phyloP scores from a whole-genome alignment of 352 stramenopile species.

The Globisporangium recalcitrans region DNA sequence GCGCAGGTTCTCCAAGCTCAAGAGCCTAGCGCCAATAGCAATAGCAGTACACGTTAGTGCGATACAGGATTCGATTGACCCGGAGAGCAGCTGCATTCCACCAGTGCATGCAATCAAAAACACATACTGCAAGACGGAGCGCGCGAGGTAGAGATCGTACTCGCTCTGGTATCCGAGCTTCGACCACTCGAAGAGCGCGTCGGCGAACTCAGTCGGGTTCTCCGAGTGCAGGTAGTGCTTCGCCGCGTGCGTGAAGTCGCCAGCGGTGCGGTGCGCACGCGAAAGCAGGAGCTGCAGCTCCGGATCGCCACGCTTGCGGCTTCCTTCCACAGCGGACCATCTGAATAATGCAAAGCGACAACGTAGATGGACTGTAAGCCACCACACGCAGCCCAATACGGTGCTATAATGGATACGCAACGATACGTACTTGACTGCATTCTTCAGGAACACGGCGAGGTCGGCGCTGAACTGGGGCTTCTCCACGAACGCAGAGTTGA shows the following conservation, averaged over 20 bases:
- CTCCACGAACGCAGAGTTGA: constrained; percentile 48
- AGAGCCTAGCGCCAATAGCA: constrained; percentile 33
- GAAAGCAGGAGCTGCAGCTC: constrained; percentile 70
- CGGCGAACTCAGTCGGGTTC: constrained; percentile 58
- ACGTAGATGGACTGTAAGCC: not conserved
- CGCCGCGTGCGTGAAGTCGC: constrained; percentile 55
- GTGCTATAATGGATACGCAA: not conserved
- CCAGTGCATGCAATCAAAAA: not conserved
- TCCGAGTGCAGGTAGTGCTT: constrained; percentile 83
- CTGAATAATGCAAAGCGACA: constrained; percentile 14
- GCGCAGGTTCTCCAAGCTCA: constrained; percentile 82
- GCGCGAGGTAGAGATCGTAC: constrained; percentile 72
- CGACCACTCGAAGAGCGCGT: constrained; percentile 73
- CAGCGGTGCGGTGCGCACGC: constrained; percentile 42
- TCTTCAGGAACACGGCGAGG: constrained; percentile 63
- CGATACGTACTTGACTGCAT: constrained; percentile 64
- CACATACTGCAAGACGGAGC: constrained; percentile 74
- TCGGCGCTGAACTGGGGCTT: constrained; percentile 73
- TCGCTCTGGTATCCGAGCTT: constrained; percentile 73
- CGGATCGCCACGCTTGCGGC: constrained; percentile 68
- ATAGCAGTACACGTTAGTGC: not conserved
- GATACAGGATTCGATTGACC: not conserved
- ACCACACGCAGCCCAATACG: not conserved
- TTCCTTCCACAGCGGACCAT: constrained; percentile 64
- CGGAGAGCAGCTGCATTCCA: not conserved